Evolutionary conservation across 2,329 filamentous ascomycete species (phyloP), one percentile per base, ranked within the genome.

Genomic region (Hymenoscyphus occultus): DNA sequence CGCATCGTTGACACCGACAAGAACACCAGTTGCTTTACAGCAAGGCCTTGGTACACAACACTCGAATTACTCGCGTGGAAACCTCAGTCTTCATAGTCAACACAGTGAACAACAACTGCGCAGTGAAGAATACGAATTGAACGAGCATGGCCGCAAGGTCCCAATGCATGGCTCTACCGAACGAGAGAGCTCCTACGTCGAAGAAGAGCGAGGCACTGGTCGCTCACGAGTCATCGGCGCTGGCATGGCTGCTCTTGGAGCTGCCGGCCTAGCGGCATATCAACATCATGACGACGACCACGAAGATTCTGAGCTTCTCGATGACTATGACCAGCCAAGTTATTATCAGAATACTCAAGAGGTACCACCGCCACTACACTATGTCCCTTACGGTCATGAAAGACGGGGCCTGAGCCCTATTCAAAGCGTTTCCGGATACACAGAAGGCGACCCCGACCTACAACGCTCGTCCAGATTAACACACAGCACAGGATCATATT

Each of bases 341-440:
- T 74, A 75, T 54, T 78, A 74, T 64, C 72, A 75, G 56, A 72
- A 72, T 57, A 70, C 71, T 2, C 86, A 89, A 70, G 85, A 89
- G 67, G 86, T 89, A 2, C 86, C 86, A 1, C 84, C 85, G 2
- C 86, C 85, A 16, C 77, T 88, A 35, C 85, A 85, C 69, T 90
- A 90, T 70, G 82, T 88, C n/a, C 85, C 89, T 1, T 89, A 91
- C 68, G 84, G 88, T 71, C 83, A 86, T 12, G 86, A 90, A 70
- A 84, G 86, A 61, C 89, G 91, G 54, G 89, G 88, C 12, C 79
- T 96, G 59, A 97, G 93, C 74, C 94, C 94, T 0, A 93, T 96
- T 66, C 93, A 95, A 71, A 97, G 93, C 72, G 91, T 97, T 16
- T 94, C 92, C 12, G 95, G 93, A 68, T 94, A 93, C 72, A 89